Evolutionary conservation across 805 yeast species (phyloP).

Genomic region (Kodamaea jinghongensis): DNA sequence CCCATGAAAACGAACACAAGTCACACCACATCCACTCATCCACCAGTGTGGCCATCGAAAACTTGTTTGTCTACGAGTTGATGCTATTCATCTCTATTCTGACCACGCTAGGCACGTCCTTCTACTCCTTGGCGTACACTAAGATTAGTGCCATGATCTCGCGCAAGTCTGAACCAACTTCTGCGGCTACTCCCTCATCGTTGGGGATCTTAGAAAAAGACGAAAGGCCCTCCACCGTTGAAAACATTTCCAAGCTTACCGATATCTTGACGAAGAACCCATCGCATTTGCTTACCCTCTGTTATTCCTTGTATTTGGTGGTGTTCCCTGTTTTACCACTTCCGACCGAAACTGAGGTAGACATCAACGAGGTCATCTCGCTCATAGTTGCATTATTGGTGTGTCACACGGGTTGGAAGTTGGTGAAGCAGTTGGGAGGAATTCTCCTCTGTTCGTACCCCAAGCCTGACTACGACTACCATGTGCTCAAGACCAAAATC

Average conservation of each 20-base stretch:
- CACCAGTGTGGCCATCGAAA: conserved; percentile 12
- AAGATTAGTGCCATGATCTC: conserved; percentile 34
- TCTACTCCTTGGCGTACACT: conserved; percentile 31
- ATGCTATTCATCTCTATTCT: conserved; percentile 17
- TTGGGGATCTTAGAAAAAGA: conserved; percentile 4
- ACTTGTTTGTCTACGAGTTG: conserved; percentile 31
- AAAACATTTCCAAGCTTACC: conserved; percentile 12
- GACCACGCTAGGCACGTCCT: conserved; percentile 32
- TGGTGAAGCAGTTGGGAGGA: conserved; percentile 51
- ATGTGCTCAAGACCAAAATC: conserved; percentile 37
- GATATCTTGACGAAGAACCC: conserved; percentile 34
- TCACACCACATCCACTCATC: conserved; percentile 42
- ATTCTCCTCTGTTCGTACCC: conserved; percentile 56
- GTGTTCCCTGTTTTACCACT: conserved; percentile 40
- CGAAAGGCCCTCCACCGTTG: not conserved
- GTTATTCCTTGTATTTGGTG: conserved; percentile 40
- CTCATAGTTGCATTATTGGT: conserved; percentile 44
- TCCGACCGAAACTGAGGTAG: conserved; percentile 28
- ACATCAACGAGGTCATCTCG: conserved; percentile 46
- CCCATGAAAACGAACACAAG: conserved; percentile 23
- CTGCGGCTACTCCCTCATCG: not conserved
- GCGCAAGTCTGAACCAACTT: conserved; percentile 16
- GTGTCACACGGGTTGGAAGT: conserved; percentile 49
- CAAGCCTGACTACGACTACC: conserved; percentile 36
- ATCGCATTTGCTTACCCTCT: conserved; percentile 45